Conservation (phyloP, 192 early-diverging fungal species). For the Entophlyctis helioformis region DNA sequence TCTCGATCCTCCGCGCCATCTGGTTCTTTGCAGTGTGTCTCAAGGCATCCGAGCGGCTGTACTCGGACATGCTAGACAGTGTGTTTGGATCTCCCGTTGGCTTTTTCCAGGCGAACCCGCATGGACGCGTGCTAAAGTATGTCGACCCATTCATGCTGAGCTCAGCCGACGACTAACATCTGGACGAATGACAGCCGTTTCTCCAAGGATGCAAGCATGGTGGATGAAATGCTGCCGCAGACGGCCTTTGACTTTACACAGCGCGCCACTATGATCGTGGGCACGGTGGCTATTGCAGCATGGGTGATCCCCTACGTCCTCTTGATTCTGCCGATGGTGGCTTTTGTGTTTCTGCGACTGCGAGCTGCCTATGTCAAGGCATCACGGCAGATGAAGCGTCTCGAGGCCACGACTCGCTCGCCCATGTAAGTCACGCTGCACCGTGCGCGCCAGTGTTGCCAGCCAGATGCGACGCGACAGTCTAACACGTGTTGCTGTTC, state of each 20-base stretch:
- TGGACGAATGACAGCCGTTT: conserved; percentile 10
- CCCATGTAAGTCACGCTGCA: conserved; percentile 48
- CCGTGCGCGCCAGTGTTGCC: no score
- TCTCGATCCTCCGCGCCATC: conserved; percentile 33
- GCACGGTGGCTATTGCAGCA: conserved; percentile 46
- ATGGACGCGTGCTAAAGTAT: conserved; percentile 51
- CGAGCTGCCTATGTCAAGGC: conserved; percentile 39
- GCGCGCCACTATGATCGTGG: conserved; percentile 47
- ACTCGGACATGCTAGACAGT: conserved; percentile 19
- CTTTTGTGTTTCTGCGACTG: conserved; percentile 32
- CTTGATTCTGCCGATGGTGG: conserved; percentile 29
- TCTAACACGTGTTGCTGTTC: no score
- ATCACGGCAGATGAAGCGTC: conserved; percentile 55
- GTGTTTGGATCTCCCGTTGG: conserved; percentile 37
- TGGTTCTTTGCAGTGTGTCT: conserved; percentile 43
- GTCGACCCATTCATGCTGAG: conserved; percentile 19
- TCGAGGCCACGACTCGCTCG: conserved; percentile 54
- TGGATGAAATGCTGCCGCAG: conserved; percentile 49
- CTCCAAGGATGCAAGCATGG: conserved; percentile 42
- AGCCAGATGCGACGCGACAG: no score
- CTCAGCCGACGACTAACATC: not conserved
- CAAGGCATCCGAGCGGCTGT: conserved; percentile 15
- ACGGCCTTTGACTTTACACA: conserved; percentile 45
- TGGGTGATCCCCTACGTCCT: conserved; percentile 53
- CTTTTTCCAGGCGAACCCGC: conserved; percentile 49